phyloP scores from a whole-genome alignment of 345 rosid species.

The Camelina laxa region DNA sequence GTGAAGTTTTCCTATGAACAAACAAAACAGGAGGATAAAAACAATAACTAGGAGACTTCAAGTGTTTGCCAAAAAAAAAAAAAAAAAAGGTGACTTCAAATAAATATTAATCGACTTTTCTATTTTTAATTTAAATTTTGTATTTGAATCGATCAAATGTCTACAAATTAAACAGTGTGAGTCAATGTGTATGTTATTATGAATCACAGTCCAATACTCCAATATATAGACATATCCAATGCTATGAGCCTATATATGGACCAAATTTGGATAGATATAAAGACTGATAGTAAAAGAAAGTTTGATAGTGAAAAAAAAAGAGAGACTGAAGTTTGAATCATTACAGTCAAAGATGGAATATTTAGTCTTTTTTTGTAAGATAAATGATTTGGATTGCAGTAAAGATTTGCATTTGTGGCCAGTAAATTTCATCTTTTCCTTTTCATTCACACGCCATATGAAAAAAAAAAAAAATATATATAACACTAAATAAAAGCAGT shows the following conservation, averaged over 20 bases:
- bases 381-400: slow-evolving; percentile 18
- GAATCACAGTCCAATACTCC: not conserved
- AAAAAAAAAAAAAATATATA: not conserved
- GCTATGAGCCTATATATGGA: not conserved
- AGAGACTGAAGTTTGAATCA: slow-evolving; percentile 38
- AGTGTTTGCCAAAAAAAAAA: too few species aligned
- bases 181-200: too few species aligned
- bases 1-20: not conserved
- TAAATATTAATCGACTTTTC: not conserved
- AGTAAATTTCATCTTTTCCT: slow-evolving; percentile 18
- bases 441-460: slow-evolving; percentile 37
- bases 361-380: slow-evolving; percentile 12
- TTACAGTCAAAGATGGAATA: slow-evolving; percentile 37
- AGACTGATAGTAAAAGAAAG: slow-evolving; percentile 10
- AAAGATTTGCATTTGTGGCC: slow-evolving; percentile 24
- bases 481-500: slow-evolving; percentile 20
- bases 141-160: too few species aligned
- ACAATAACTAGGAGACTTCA: not conserved
- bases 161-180: too few species aligned
- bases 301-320: not conserved
- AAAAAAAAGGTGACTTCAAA: too few species aligned
- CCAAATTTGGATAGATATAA: slow-evolving; percentile 24
- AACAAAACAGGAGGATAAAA: not conserved
- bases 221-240: not conserved
- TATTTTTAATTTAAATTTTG: not conserved